A percentile compares a stretch with the other conserved stretches of the same genome.
Conservation (phyloP, 2,329 filamentous ascomycete genomes). For the Phialophora chinensis region DNA sequence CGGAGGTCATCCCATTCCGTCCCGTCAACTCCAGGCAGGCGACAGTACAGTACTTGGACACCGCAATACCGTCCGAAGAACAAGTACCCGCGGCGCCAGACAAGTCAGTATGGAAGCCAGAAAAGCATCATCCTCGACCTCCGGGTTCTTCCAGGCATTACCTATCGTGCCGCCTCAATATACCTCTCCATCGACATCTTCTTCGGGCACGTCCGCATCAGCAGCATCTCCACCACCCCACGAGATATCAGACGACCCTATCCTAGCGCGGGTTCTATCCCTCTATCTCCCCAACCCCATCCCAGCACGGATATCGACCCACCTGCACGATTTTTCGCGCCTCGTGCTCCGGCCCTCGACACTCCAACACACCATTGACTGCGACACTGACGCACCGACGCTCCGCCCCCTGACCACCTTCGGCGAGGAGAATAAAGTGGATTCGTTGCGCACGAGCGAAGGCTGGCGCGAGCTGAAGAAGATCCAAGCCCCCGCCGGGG, state of each 20-base stretch:
- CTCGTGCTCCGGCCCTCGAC: conserved; percentile 31
- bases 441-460: conserved; percentile 56
- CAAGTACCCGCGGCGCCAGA: not conserved
- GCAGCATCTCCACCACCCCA: conserved; percentile 3
- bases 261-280: conserved; percentile 29
- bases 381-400: conserved; percentile 33
- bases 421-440: conserved; percentile 35
- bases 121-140: conserved; percentile 33
- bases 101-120: conserved; percentile 17
- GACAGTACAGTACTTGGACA: not conserved
- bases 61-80: not conserved
- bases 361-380: conserved; percentile 33
- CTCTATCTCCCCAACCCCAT: conserved; percentile 31
- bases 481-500: conserved; percentile 63
- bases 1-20: not conserved
- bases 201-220: not conserved
- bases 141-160: conserved; percentile 36
- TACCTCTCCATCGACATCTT: conserved; percentile 3
- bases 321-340: conserved; percentile 35
- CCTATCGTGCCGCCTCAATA: conserved; percentile 33
- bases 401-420: conserved; percentile 37
- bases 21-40: not conserved
- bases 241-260: conserved; percentile 29
- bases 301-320: conserved; percentile 22
- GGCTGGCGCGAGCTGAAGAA: conserved; percentile 65